Conservation (phyloP, 768 basidiomycete genomes). For the Daedalea quercina region DNA sequence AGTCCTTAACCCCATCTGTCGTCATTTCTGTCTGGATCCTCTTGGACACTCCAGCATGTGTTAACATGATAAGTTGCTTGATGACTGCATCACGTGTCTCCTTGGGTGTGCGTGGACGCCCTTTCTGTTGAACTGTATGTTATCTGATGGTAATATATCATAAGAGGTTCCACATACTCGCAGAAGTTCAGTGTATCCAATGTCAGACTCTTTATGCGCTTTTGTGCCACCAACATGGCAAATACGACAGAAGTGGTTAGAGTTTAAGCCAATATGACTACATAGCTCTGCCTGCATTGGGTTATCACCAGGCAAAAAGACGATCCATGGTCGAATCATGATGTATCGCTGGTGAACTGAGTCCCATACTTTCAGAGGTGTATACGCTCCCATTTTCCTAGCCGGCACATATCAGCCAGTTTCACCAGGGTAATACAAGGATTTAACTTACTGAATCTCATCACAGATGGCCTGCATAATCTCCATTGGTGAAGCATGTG, state of each 20-base stretch:
- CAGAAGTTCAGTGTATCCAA: no score
- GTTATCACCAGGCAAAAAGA: slow-evolving; percentile 25
- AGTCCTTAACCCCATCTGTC: slow-evolving; percentile 8
- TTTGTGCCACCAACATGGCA: slow-evolving; percentile 26
- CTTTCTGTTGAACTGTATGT: slow-evolving; percentile 1
- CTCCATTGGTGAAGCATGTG: slow-evolving; percentile 28
- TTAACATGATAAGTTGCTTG: slow-evolving; percentile 3
- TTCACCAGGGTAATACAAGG: neutral
- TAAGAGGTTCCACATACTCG: no score
- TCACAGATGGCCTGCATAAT: slow-evolving; percentile 25
- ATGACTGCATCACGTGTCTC: slow-evolving; percentile 7
- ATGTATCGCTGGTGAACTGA: slow-evolving; percentile 18
- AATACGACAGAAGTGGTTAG: slow-evolving; percentile 27
- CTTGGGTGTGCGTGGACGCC: neutral
- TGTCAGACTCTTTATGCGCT: slow-evolving; percentile 16
- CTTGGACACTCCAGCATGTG: neutral
- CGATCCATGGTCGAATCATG: slow-evolving; percentile 17
- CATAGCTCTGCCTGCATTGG: slow-evolving; percentile 32
- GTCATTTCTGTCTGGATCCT: slow-evolving; percentile 5
- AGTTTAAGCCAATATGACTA: slow-evolving; percentile 24
- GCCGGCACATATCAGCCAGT: neutral
- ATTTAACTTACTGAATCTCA: slow-evolving; percentile 16
- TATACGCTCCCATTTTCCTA: slow-evolving; percentile 6
- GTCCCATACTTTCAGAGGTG: slow-evolving; percentile 18
- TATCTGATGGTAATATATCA: neutral